Conservation (phyloP, 331 rosid species). For the Quercus tomentella region DNA sequence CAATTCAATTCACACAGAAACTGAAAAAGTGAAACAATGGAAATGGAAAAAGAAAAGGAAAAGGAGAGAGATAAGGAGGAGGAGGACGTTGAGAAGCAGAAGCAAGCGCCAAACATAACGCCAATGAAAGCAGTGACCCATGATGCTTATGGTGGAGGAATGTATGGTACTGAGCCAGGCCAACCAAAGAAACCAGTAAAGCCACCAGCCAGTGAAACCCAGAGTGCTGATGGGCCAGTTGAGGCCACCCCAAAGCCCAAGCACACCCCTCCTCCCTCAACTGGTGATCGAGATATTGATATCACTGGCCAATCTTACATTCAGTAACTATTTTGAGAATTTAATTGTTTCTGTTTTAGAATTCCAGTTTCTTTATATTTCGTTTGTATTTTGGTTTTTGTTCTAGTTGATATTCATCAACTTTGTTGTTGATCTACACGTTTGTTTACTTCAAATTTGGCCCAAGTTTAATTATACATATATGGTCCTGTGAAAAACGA, state of each 20-base stretch:
- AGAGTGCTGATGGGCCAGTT: slow-evolving; percentile 60
- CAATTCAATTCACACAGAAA: background rate
- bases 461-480: no score
- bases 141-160: slow-evolving; percentile 66
- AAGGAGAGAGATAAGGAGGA: slow-evolving; percentile 11
- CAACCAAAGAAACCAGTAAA: slow-evolving; percentile 15
- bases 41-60: background rate
- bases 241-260: slow-evolving; percentile 30
- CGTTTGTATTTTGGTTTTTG: no score
- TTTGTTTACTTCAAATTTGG: no score
- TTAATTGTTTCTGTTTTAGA: background rate
- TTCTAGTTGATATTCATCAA: background rate
- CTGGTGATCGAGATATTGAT: slow-evolving; percentile 67
- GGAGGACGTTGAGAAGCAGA: background rate
- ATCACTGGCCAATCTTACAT: slow-evolving; percentile 73
- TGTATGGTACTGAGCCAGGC: slow-evolving; percentile 44
- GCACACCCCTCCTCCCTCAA: slow-evolving; percentile 46
- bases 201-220: slow-evolving; percentile 51
- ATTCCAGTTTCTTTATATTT: background rate
- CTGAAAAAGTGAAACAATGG: background rate
- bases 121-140: slow-evolving; percentile 47
- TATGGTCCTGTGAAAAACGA: no score
- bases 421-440: background rate
- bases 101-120: slow-evolving; percentile 36
- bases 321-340: slow-evolving; percentile 22